Evolutionary conservation across 306 rosid species (phyloP).

Genomic region (Vigna angularis): DNA sequence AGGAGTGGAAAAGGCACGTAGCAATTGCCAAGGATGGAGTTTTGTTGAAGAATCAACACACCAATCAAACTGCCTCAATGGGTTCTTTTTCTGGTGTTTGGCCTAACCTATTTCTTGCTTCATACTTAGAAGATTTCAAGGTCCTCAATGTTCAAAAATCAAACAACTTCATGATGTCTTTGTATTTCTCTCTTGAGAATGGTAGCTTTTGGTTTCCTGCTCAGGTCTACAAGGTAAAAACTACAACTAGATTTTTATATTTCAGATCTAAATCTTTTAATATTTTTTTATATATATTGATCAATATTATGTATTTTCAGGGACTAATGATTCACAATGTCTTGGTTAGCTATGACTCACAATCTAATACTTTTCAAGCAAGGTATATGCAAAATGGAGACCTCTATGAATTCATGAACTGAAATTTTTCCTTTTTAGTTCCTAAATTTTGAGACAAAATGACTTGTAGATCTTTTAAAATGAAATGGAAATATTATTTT

Average conservation of each 20-base stretch:
- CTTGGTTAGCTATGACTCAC: constrained; percentile 60
- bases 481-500: too few relatives aligned
- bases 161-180: constrained; percentile 52
- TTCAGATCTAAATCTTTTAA: neutral
- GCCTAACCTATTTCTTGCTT: constrained; percentile 49
- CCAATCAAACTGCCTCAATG: constrained; percentile 45
- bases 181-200: constrained; percentile 66
- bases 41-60: constrained; percentile 26
- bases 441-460: too few relatives aligned
- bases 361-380: constrained; percentile 64
- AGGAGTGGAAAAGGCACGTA: constrained; percentile 61
- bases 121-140: constrained; percentile 43
- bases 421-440: too few relatives aligned
- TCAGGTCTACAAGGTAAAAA: constrained; percentile 70
- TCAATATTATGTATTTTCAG: constrained; percentile 7
- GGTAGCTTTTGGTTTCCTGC: constrained; percentile 85
- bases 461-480: too few relatives aligned
- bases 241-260: neutral
- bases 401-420: neutral
- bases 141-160: constrained; percentile 38
- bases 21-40: constrained; percentile 44
- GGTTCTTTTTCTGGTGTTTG: constrained; percentile 46
- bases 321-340: constrained; percentile 57
- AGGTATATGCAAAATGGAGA: constrained; percentile 49
- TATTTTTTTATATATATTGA: too few relatives aligned